These are phyloP conservation scores for Epithemia pelagica DNA, from an alignment of 108 stramenopile genomes.

Conservation along the genomic window DNA sequence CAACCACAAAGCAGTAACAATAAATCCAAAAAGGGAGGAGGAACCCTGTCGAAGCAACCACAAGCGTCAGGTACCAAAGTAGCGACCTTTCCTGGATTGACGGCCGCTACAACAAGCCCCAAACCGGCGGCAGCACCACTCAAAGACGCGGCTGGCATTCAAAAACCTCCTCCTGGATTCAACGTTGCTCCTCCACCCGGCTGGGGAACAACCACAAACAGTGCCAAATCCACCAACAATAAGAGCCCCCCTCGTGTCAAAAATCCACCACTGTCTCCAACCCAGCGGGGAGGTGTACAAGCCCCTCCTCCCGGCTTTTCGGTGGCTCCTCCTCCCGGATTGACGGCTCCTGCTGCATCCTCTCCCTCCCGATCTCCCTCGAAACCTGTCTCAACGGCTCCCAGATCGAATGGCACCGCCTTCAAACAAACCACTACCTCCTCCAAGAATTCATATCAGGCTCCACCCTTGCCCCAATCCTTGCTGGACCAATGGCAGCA, in stretches of 20 bases:
- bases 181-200: not conserved
- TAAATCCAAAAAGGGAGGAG: conserved; percentile 7
- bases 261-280: too few species aligned
- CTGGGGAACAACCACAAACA: conserved; percentile 12
- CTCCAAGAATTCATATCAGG: conserved; percentile 8
- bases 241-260: conserved; percentile 4
- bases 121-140: too few species aligned
- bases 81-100: not conserved
- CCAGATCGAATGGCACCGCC: conserved; percentile 6
- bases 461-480: not conserved
- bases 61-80: not conserved
- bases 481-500: conserved; percentile 4
- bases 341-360: not conserved
- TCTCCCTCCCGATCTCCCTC: conserved; percentile 4
- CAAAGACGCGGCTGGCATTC: not conserved
- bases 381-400: conserved; percentile 3
- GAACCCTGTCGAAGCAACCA: conserved; percentile 1
- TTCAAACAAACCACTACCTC: conserved; percentile 7
- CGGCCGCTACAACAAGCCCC: conserved; percentile 6
- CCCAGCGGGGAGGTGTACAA: not conserved
- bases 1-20: conserved; percentile 10
- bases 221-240: conserved; percentile 1
- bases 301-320: not conserved
- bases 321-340: conserved; percentile 1
- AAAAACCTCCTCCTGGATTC: not conserved